Base-by-base conservation (phyloP, 2,329 filamentous ascomycete species). In the Colletotrichum sidae region DNA sequence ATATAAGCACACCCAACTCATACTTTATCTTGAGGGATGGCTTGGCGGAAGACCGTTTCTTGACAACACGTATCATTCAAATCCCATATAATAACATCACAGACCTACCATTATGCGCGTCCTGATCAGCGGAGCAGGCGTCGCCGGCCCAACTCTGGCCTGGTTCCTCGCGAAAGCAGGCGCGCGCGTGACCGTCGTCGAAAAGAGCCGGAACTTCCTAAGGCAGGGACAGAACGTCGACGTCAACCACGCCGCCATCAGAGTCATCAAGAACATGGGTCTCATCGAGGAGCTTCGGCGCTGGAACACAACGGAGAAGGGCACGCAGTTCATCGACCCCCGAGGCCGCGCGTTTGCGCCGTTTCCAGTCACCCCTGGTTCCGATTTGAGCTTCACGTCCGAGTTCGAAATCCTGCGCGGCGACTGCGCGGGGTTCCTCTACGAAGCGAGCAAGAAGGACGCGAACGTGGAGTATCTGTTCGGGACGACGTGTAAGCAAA, bases 401-500 rank as follows among this genome's bases (percentile, higher is more conserved):
- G 86, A 90, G 60, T 88, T 80, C 67, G 87, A 90, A 75, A 84
- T 90, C 53, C 83, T 90, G 78, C 78, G 87, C 9, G 86, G 84
- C 0, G 84, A 88, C 51, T 69, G 89, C 12, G 80, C 81, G 5
- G 72, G 76, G 12, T 75, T 88, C 2, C 71, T 89, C 1, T 82
- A 84, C 68, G 78, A 85, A 0, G 73, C 69, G 12, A 62, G 46
- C 3, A 58, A 13, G 17, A 25, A 42, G 9, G 45, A 62, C 39
- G 39, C 60, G 4, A 78, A 75, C n/a, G 67, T 72, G 7, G 62
- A 64, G 25, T 77, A 73, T 52, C 45, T 68, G 2, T 77, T 77
- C 44, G 73, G 71, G 6, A 62, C 55, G n/a, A 61, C 69, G 4
- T 25, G 38, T 2, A 7, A 15, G 8, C 34, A 35, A 2, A 34